phyloP scores from a whole-genome alignment of 2,329 filamentous ascomycete species.

The Stagonosporopsis rhizophila region DNA sequence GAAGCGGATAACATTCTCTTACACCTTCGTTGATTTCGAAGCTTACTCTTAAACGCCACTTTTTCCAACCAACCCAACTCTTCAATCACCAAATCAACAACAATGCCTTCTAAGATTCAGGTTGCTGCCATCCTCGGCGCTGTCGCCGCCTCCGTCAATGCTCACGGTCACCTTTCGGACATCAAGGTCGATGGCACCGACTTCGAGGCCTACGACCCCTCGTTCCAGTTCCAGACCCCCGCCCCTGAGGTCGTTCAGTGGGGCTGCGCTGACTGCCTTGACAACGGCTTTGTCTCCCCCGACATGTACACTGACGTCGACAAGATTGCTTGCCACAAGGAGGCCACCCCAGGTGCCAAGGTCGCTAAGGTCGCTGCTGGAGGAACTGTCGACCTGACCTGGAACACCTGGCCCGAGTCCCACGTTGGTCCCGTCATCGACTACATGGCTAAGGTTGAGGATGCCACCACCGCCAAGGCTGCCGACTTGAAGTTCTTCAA shows the following conservation, averaged over 20 bases:
- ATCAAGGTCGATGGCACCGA: constrained; percentile 56
- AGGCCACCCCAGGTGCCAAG: constrained; percentile 58
- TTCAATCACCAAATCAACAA: constrained; percentile 16
- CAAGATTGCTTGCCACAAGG: constrained; percentile 68
- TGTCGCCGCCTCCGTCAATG: constrained; percentile 50
- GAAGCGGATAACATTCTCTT: constrained; percentile 37
- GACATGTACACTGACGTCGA: constrained; percentile 53
- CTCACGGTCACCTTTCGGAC: constrained; percentile 54
- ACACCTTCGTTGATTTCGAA: constrained; percentile 39
- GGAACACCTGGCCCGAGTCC: constrained; percentile 70
- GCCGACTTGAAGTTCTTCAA: constrained; percentile 67
- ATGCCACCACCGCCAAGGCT: constrained; percentile 64
- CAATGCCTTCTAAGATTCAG: constrained; percentile 43
- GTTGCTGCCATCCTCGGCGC: constrained; percentile 41
- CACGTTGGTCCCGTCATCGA: constrained; percentile 70
- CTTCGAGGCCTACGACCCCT: constrained; percentile 54
- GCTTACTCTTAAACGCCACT: constrained; percentile 23
- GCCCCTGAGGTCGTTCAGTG: constrained; percentile 59
- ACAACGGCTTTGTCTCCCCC: constrained; percentile 62
- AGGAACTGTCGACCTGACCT: constrained; percentile 63
- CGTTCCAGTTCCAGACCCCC: constrained; percentile 46
- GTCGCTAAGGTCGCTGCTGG: constrained; percentile 66
- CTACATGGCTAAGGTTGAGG: constrained; percentile 65
- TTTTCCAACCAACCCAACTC: constrained; percentile 11
- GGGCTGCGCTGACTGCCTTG: constrained; percentile 57